Percentiles rank a stretch among this genome's conserved stretches.
Conservation (phyloP, 1,139 yeast genomes). For the Zygoascus meyerae region DNA sequence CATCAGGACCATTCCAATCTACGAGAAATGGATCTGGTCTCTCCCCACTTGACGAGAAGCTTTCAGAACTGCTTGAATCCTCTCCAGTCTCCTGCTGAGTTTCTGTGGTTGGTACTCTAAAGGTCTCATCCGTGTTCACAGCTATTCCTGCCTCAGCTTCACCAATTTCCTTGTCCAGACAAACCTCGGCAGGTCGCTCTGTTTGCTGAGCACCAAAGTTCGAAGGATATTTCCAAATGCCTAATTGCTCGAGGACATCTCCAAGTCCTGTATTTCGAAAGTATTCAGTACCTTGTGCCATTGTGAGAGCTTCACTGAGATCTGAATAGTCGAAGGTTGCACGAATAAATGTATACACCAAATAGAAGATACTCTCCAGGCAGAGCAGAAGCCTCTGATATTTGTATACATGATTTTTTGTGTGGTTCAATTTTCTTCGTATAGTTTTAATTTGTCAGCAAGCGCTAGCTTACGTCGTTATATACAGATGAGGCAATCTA, state of each 20-base stretch:
- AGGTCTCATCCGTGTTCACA: neutral
- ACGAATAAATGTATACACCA: too few relatives aligned
- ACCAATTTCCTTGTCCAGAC: neutral
- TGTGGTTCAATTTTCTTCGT: too few relatives aligned
- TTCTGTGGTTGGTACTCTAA: neutral
- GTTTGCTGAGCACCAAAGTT: constrained; percentile 15
- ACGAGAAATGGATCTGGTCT: constrained; percentile 23
- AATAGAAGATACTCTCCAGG: too few relatives aligned
- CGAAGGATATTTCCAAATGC: constrained; percentile 12
- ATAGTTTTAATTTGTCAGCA: too few relatives aligned
- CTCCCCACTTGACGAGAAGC: neutral
- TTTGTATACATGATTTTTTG: too few relatives aligned
- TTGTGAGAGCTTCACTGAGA: neutral
- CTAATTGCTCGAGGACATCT: constrained; percentile 16
- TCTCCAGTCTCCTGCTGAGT: neutral
- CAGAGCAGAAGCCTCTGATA: too few relatives aligned
- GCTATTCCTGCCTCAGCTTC: neutral
- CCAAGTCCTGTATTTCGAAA: constrained; percentile 18
- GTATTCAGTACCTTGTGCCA: constrained; percentile 8
- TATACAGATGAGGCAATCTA: too few relatives aligned
- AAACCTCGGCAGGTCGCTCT: neutral
- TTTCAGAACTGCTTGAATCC: neutral
- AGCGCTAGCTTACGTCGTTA: too few relatives aligned
- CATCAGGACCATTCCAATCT: constrained; percentile 47
- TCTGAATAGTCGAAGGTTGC: too few relatives aligned